Base-by-base conservation (phyloP, 2,329 filamentous ascomycete species). In the Aspergillus pseudoviridinutans region DNA sequence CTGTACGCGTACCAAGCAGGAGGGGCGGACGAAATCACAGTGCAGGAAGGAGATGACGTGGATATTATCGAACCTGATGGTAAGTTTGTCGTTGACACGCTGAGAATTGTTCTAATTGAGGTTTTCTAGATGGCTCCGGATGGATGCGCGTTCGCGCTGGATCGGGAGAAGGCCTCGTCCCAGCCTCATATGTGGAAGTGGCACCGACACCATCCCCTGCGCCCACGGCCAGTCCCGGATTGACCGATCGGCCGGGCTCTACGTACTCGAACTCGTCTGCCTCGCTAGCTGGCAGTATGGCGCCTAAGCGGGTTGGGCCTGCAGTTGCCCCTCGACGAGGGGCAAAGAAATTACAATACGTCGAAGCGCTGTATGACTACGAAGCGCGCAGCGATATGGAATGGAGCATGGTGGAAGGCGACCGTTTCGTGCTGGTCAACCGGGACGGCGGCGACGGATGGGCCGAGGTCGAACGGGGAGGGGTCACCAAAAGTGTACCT, bases 401-500 rank as follows among this genome's bases (percentile, higher is more conserved):
- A 76, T 92, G 93, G 74, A 91, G 83, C 68, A 99, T 99, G 91
- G 73, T 74, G 0, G 93, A 96, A 74, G 94, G 94, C 0, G 94
- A 99, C 75, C 84, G 87, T 53, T 95, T 99, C 68, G 92, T 99
- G 42, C 80, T 99, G 32, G 86, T 97, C 60, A 92, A 87, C 67
- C 87, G 90, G 56, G 93, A 97, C 70, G 84, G 87, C 0, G 94
- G 94, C 1, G 94, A 97, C 77, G 94, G 94, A 0, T 99, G 94
- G 94, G 91, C 88, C 28, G 94, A 97, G 78, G 94, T 99, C 20
- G 94, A 97, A 78, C 92, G 91, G 74, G 92, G 91, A 20, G 92
- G 92, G 1, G 80, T 87, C 44, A 91, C 87, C 51, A 92, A 87
- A 70, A 96, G 92, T 72, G 94, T 99, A 54, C 94, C 94, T 49